phyloP scores from a whole-genome alignment of 139 green algal genomes.

The Nannochloris sp. region DNA sequence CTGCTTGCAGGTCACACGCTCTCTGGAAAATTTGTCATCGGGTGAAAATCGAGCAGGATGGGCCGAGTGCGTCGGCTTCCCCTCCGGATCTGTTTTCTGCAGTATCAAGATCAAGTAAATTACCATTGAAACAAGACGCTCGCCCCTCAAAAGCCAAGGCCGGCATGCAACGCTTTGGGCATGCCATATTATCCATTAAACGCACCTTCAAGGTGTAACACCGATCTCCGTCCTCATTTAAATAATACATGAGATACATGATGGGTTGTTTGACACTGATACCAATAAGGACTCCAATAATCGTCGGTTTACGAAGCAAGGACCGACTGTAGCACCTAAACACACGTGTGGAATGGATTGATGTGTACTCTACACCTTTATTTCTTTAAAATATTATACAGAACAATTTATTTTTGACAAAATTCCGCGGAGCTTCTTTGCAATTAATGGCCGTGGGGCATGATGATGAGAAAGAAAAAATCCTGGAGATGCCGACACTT shows the following conservation, averaged over 20 bases:
- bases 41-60: constrained; percentile 93
- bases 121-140: background rate
- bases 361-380: no score
- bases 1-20: constrained; percentile 86
- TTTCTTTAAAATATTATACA: no score
- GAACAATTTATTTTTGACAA: no score
- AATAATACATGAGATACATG: constrained; percentile 98
- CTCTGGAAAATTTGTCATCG: constrained; percentile 95
- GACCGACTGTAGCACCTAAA: no score
- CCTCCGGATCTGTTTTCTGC: constrained; percentile 75
- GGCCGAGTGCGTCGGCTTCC: constrained; percentile 69
- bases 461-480: no score
- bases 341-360: no score
- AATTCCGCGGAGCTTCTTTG: no score
- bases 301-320: background rate
- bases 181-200: background rate
- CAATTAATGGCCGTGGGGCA: no score
- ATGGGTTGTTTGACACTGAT: constrained; percentile 6
- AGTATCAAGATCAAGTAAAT: background rate
- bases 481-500: no score
- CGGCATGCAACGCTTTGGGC: background rate
- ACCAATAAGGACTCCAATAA: background rate
- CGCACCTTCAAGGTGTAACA: constrained; percentile 90
- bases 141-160: no score
- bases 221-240: constrained; percentile 71